Base-by-base conservation (phyloP, 2,329 filamentous ascomycete species). In the Sporothrix mexicana region DNA sequence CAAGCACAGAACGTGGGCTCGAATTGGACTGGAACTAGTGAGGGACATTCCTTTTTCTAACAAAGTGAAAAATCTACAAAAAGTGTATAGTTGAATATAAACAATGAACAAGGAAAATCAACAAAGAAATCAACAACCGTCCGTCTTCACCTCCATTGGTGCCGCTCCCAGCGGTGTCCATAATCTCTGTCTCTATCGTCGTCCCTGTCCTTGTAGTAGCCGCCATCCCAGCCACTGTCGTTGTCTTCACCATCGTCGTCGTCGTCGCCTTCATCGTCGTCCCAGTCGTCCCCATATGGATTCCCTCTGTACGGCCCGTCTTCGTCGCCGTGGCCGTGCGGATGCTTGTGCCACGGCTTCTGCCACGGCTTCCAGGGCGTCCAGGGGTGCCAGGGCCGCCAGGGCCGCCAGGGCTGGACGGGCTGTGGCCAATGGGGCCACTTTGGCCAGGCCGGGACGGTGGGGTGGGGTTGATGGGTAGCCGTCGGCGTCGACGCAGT, bases 391-490 rank as follows among this genome's bases (percentile, higher is more conserved):
- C 62, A 47, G 7, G 62, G 62, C 62, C 9, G 6, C 47, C 64
- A 68, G 1, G 45, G 64, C 15, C 47, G 25, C 64, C 43, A 51
- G 5, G 62, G 62, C 45, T 66, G 41, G 5, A 30, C 45, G 10
- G 62, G 62, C 9, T 51, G 23, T 0, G 64, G 43, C 47, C 45
- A 53, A 13, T 68, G 45, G 25, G 45, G 30, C 30, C 47, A 55
- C 23, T 41, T 55, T 8, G 66, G 47, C 47, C 64, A 67, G 70
- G 59, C 59, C 8, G 59, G 36, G 41, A 64, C 59, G 15, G 30
- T 36, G 15, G 57, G 57, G 36, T 41, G 59, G 41, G 59, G 41
- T 2, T 64, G 59, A n/a, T 64, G 55, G 55, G 59, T 43, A 36
- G 30, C 25, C 9, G 57, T 61, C 25, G 8, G 41, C 3, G 59